A percentile compares a stretch with the other conserved stretches of the same genome.
These are phyloP conservation scores for Cladosporium sp. DNA, from an alignment of 2,329 filamentous ascomycete genomes.

Conservation along the genomic window DNA sequence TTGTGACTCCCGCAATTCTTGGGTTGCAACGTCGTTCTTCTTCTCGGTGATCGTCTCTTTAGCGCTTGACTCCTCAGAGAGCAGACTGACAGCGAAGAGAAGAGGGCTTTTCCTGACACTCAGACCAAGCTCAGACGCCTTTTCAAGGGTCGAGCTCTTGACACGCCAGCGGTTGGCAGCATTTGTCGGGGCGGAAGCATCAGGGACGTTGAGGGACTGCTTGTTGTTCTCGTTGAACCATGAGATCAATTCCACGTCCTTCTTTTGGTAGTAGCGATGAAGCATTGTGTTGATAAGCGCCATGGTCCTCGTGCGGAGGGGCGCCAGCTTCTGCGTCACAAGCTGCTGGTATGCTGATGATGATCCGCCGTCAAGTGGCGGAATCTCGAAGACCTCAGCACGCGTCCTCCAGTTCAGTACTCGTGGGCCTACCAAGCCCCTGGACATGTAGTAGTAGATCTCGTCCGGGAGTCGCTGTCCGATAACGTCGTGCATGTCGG, in stretches of 20 bases:
- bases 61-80: slow-evolving; percentile 69
- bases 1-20: slow-evolving; percentile 48
- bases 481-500: slow-evolving; percentile 84
- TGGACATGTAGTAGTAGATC: slow-evolving; percentile 84
- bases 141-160: slow-evolving; percentile 30
- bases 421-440: slow-evolving; percentile 75
- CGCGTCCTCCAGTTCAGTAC: slow-evolving; percentile 81
- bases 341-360: slow-evolving; percentile 79
- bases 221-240: slow-evolving; percentile 79
- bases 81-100: slow-evolving; percentile 53
- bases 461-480: slow-evolving; percentile 88
- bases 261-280: slow-evolving; percentile 79
- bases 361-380: slow-evolving; percentile 82
- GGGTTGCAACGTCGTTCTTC: slow-evolving; percentile 52
- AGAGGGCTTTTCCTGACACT: slow-evolving; percentile 43
- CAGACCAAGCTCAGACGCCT: slow-evolving; percentile 16
- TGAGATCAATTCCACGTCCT: slow-evolving; percentile 71
- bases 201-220: slow-evolving; percentile 42
- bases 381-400: slow-evolving; percentile 72
- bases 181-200: slow-evolving; percentile 24
- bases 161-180: slow-evolving; percentile 69
- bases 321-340: slow-evolving; percentile 70
- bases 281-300: slow-evolving; percentile 76
- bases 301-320: slow-evolving; percentile 73
- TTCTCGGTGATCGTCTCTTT: slow-evolving; percentile 60